Evolutionary conservation across 2,329 filamentous ascomycete species (phyloP), one percentile per base, ranked within the genome.

Genomic region (Fusarium pseudocircinatum): DNA sequence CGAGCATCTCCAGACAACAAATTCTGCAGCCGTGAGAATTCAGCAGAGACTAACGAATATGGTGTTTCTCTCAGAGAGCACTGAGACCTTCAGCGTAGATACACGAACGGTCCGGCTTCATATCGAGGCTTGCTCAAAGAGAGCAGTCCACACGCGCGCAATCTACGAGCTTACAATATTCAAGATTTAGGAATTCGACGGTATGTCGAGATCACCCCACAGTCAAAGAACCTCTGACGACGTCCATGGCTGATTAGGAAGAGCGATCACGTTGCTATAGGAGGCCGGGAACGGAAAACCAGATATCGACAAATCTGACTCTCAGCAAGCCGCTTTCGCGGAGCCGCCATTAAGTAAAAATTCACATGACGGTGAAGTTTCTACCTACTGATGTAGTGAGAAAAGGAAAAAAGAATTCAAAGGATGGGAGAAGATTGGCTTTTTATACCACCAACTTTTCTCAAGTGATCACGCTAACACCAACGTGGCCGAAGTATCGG

Each of bases 241-340:
- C 73, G 77, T 76, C 75, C 69, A 78, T 79, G 84, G 82, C 85
- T 86, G 83, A 61, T 79, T 83, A 82, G 82, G 80, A 84, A 86
- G 85, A 85, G 84, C 81, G 79, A 78, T 84, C 82, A 83, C 84
- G 49, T 84, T 82, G 69, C 76, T 87, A 67, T 84, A 75, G 85
- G 85, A 81, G 86, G 86, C 86, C 85, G 86, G 86, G 86, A 87
- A 87, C 86, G 86, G 85, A 86, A 84, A 85, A 82, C 86, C 82
- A 86, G 83, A 83, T 84, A 87, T 83, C 78, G 83, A 79, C 80
- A 79, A 77, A 70, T 79, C 82, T 84, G 85, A 83, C 85, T 84
- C 85, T 86, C 85, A 87, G 86, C 85, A 86, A 86, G 85, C 85
- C 85, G 84, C 85, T 78, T 80, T 81, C 79, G 86, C 84, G 86